A percentile compares a stretch with the other conserved stretches of the same genome.
Conservation (phyloP, 306 rosid genomes). For the Vigna nakashimae region DNA sequence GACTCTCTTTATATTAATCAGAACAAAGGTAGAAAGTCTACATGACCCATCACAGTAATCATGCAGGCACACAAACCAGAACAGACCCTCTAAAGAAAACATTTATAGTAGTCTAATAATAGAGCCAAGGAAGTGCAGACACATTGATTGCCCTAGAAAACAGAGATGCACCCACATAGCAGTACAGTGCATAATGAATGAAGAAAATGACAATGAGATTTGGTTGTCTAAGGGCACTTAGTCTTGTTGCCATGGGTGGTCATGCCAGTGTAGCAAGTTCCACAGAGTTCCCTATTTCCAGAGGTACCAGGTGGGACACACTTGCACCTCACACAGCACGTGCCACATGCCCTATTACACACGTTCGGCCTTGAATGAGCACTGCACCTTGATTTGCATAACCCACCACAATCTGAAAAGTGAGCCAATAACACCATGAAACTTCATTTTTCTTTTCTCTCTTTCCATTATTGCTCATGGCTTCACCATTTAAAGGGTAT, state of each 20-base stretch:
- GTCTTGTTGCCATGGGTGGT: constrained; percentile 67
- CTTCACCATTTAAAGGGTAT: background rate
- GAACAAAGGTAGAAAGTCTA: background rate
- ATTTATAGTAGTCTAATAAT: background rate
- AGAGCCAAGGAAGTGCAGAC: background rate
- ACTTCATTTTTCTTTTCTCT: background rate
- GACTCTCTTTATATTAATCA: background rate
- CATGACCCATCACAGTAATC: background rate
- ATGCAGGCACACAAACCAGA: background rate
- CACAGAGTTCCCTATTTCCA: constrained; percentile 76
- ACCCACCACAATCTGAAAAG: constrained; percentile 60
- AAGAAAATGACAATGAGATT: background rate
- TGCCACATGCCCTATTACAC: constrained; percentile 70
- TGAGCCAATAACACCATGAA: background rate
- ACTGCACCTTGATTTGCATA: constrained; percentile 60
- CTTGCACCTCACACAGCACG: constrained; percentile 71
- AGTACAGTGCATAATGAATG: background rate
- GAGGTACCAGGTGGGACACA: constrained; percentile 80
- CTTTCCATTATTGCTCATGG: background rate
- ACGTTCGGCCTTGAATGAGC: constrained; percentile 59
- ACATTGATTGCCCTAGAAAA: background rate
- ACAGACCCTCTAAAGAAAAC: constrained; percentile 1
- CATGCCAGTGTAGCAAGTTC: constrained; percentile 72
- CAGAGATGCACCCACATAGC: background rate
- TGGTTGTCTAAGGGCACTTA: constrained; percentile 57